Evolutionary conservation across 2,329 filamentous ascomycete species (phyloP), one percentile per base, ranked within the genome.

Genomic region (Cercospora sp.): DNA sequence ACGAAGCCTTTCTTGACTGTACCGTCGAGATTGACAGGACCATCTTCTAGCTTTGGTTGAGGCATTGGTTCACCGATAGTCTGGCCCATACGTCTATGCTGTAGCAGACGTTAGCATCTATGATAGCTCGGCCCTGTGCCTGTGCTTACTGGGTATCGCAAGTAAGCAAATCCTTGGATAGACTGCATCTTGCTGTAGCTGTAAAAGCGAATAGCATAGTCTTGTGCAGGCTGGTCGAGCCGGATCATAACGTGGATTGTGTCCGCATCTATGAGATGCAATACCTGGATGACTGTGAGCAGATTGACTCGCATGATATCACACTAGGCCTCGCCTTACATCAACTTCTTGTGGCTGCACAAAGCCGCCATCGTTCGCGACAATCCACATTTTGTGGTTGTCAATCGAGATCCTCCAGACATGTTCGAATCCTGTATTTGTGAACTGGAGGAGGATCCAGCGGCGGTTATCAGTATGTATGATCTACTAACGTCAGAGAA

Each of bases 301-400:
- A 28, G 23, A 10, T 61, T 13, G 23, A 20, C 13, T 10, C 7
- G 1, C n/a, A 2, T 7, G 10, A 45, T 5, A 28, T 16, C 23
- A n/a, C 20, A n/a, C 18, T n/a, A 42, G 10, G 16, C 12, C 20
- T n/a, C 7, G 20, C 2, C 12, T 42, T 45, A 61, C 59, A 28
- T 71, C 57, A 18, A 71, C 67, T 42, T 68, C 55, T 63, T 70
- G 67, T 1, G 69, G 69, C 53, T 70, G 63, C 16, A 71, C 67
- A 48, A 71, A 71, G 10, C 69, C 69, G n/a, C 63, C 69, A 39
- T 71, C 69, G 42, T 68, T 71, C 7, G 69, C 69, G 10, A 71
- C 66, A 20, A 71, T 68, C 69, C 69, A 71, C 65, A 71, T 66
- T 18, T 70, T 64, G 51, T 71, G 69, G 53, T 66, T 60, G 26